Percentiles rank a stretch among this genome's conserved stretches.
These are phyloP conservation scores for Leptographium radiaticola DNA, from an alignment of 2,329 filamentous ascomycete species.

Conservation along the genomic window DNA sequence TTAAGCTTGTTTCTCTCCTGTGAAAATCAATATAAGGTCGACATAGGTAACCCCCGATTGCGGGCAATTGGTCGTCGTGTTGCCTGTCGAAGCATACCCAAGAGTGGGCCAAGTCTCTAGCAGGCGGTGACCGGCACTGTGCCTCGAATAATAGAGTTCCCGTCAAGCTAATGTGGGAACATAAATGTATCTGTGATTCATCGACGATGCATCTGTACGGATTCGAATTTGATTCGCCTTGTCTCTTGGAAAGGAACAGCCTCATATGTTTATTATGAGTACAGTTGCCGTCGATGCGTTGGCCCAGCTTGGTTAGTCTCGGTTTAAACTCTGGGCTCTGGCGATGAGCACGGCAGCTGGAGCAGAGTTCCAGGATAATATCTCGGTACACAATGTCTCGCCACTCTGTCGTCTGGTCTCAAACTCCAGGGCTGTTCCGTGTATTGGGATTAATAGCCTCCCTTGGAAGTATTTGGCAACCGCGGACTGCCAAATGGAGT, in stretches of 20 bases:
- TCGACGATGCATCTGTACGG: neutral
- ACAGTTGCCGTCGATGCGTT: neutral
- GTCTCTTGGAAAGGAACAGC: neutral
- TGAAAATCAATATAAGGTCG: neutral
- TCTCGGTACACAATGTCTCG: neutral
- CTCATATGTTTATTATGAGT: neutral
- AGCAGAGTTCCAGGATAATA: neutral
- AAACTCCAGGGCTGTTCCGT: neutral
- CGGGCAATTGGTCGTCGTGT: neutral
- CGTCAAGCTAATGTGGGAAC: neutral
- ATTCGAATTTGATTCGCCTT: neutral
- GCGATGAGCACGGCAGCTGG: neutral
- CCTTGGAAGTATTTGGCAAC: neutral
- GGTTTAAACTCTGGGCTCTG: neutral
- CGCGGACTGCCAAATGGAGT: neutral
- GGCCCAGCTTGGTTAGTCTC: neutral
- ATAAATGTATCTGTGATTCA: neutral
- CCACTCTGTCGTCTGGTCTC: slow-evolving; percentile 1
- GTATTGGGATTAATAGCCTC: neutral
- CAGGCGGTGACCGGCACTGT: neutral
- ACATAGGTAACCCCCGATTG: neutral
- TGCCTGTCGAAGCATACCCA: neutral
- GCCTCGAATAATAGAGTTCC: neutral
- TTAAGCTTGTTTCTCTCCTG: neutral
- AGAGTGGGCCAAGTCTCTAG: neutral